Evolutionary conservation across 2,329 filamentous ascomycete species (phyloP).

Genomic region (Stemphylium beticola): DNA sequence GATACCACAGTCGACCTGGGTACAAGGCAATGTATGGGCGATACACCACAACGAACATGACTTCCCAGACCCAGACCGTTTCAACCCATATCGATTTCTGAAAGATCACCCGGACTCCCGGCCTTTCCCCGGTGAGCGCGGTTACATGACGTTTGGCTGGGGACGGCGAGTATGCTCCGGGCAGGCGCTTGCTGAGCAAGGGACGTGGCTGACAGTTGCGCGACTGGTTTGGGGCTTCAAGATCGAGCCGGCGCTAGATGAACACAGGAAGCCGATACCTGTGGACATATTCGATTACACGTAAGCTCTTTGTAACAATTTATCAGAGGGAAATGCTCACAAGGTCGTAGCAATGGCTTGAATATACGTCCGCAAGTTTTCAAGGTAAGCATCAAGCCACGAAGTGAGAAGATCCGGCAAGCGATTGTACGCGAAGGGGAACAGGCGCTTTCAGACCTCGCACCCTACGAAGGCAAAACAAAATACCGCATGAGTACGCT

Average conservation of each 20-base stretch:
- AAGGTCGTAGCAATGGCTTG: slow-evolving; percentile 56
- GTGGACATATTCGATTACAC: slow-evolving; percentile 65
- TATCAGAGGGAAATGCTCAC: slow-evolving; percentile 6
- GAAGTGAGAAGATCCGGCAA: slow-evolving; percentile 56
- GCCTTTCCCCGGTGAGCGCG: slow-evolving; percentile 52
- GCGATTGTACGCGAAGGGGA: slow-evolving; percentile 61
- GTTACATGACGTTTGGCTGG: slow-evolving; percentile 63
- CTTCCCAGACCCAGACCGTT: slow-evolving; percentile 48
- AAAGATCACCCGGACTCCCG: slow-evolving; percentile 36
- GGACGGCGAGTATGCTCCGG: slow-evolving; percentile 65
- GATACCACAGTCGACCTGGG: slow-evolving; percentile 50
- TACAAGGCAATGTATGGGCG: slow-evolving; percentile 51
- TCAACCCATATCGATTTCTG: slow-evolving; percentile 42
- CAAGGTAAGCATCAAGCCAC: slow-evolving; percentile 59
- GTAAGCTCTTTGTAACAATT: slow-evolving; percentile 38
- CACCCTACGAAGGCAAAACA: slow-evolving; percentile 62
- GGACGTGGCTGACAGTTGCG: slow-evolving; percentile 64
- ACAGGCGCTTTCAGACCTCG: slow-evolving; percentile 59
- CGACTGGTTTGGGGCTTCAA: slow-evolving; percentile 65
- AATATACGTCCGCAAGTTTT: slow-evolving; percentile 66
- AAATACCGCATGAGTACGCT: slow-evolving; percentile 60
- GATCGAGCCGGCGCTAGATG: slow-evolving; percentile 53
- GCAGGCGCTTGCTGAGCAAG: slow-evolving; percentile 65
- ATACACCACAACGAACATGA: slow-evolving; percentile 50
- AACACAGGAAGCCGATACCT: slow-evolving; percentile 54